Evolutionary conservation across 192 early-diverging fungal species (phyloP).

Genomic region (Polychytrium aggregatum): DNA sequence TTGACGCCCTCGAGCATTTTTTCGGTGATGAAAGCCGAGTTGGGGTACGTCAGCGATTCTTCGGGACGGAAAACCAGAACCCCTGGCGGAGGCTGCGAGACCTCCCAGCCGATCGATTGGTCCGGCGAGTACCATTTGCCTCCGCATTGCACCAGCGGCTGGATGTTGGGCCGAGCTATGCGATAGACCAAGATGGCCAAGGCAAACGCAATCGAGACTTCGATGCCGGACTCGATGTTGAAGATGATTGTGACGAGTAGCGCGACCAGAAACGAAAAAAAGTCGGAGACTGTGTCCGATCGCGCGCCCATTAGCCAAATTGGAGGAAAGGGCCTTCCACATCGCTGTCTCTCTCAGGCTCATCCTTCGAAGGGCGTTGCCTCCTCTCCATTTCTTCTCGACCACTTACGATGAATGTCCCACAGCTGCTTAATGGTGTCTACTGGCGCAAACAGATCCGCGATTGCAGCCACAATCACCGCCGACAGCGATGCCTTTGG

Average conservation of each 20-base stretch:
- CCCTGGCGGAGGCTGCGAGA: conserved; percentile 33
- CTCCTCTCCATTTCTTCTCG: too few species aligned
- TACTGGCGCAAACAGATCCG: conserved; percentile 62
- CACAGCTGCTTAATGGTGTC: conserved; percentile 49
- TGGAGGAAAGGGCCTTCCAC: too few species aligned
- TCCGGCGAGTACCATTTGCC: too few species aligned
- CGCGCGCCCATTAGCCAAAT: too few species aligned
- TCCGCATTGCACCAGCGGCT: conserved; percentile 19
- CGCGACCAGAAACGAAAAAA: conserved; percentile 35
- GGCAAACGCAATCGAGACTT: conserved; percentile 60
- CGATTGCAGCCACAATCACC: conserved; percentile 75
- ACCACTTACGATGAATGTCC: conserved; percentile 37
- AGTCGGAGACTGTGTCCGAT: conserved; percentile 46
- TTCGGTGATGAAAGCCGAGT: conserved; percentile 38
- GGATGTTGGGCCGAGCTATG: conserved; percentile 55
- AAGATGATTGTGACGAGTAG: conserved; percentile 51
- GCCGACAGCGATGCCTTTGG: conserved; percentile 69
- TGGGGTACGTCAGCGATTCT: too few species aligned
- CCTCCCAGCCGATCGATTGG: too few species aligned
- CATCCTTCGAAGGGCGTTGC: too few species aligned
- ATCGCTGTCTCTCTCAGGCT: too few species aligned
- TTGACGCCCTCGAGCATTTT: conserved; percentile 13
- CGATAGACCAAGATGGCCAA: conserved; percentile 67
- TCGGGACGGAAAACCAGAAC: conserved; percentile 57
- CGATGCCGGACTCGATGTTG: conserved; percentile 70